These are phyloP conservation scores for Camellia granthamiana DNA, from an alignment of 148 eudicot species.

Conservation along the genomic window DNA sequence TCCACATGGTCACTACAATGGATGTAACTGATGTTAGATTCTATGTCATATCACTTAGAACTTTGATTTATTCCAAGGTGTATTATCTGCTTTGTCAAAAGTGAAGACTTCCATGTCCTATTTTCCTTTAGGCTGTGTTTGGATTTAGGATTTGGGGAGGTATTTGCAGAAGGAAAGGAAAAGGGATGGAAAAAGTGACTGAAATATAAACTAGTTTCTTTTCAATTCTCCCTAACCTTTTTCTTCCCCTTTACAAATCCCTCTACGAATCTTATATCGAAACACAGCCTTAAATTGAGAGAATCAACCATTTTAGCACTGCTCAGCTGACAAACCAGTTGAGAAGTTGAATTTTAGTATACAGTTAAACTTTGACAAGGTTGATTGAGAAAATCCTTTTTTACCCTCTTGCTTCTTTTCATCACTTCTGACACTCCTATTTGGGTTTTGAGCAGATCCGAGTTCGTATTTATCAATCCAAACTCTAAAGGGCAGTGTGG, in stretches of 20 bases:
- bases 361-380: not conserved
- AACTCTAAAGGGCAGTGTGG: constrained; percentile 31
- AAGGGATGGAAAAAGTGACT: too few species aligned
- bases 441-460: constrained; percentile 19
- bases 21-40: not conserved
- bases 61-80: not conserved
- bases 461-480: constrained; percentile 30
- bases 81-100: not conserved
- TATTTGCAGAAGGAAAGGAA: too few species aligned
- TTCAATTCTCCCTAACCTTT: too few species aligned
- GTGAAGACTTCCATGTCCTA: not conserved
- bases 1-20: not conserved
- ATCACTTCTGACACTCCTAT: not conserved
- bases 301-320: too few species aligned
- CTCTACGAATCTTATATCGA: too few species aligned
- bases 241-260: too few species aligned
- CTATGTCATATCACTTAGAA: not conserved
- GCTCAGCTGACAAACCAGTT: not conserved
- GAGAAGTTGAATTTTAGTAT: constrained; percentile 1
- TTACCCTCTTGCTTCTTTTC: not conserved
- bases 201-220: too few species aligned
- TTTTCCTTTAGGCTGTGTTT: not conserved
- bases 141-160: too few species aligned
- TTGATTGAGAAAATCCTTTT: not conserved
- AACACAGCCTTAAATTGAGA: too few species aligned